Evolutionary conservation across 495 filamentous ascomycete genomes (phyloP), one percentile per base, ranked within the genome.

Genomic region (Penicillium soppii): DNA sequence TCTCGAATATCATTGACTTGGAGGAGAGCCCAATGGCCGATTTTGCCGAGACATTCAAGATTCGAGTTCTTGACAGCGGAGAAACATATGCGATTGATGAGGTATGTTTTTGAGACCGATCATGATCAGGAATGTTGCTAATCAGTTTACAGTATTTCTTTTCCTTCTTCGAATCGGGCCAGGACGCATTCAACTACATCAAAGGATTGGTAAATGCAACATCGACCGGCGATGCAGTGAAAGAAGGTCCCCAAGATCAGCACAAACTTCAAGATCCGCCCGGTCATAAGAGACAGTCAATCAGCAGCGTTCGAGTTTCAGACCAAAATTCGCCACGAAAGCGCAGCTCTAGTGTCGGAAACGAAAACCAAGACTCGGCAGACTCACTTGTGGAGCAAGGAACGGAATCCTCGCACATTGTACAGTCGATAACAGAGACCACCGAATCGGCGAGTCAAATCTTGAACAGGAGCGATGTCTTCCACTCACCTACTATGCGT

Each of bases 51-150:
- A 98, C 94, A 1, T 86, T 96, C 69, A 97, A 95, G 68, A 85
- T 98, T 40, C 80, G 91, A 16, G 90, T 96, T 17, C 82, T 96
- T 42, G 91, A 97, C 56, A 92, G 88, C 54, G 87, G 90, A 47
- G 94, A 97, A 61, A 94, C 91, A 7, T 96, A 86, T 71, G 91
- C 90, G 3, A 90, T 97, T 48, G 94, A 98, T 58, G 94, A 98
- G 77, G 91, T 94, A 76, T 58, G 78, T 63, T 4, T 33, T 25
- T n/a, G 7, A 7, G 19, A 19, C 13, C 20, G 29, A 17, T 17
- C 38, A 49, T 29, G 6, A 17, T 27, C 43, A 30, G 1, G 15
- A 37, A 20, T 12, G 35, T 17, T 19, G 15, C 17, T 43, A 19
- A 36, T 36, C 19, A 25, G n/a, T 49, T n/a, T 22, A 5, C 52